Base-by-base conservation (phyloP, 78 protist species). In the Dictyostelium intermedium region DNA sequence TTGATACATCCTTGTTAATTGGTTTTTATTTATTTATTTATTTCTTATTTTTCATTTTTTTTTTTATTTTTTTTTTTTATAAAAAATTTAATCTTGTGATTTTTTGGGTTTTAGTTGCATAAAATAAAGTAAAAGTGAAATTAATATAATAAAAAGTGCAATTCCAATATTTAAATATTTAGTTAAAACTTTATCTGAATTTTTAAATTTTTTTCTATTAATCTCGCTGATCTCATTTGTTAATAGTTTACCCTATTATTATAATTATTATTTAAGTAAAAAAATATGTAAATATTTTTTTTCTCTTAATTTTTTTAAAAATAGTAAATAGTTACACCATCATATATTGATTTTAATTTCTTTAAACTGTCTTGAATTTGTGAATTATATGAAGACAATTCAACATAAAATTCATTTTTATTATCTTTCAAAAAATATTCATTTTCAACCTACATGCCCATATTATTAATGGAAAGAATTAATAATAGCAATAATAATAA, bases 351-450 rank as follows among this genome's bases (percentile, higher is more conserved):
- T 70, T 70, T 32, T 32, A 70, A 70, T 16, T 30, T 70, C 20
- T 70, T 70, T 70, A 70, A 32, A 32, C 43, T 5, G 5, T 30
- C 37, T 32, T 27, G 16, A 25, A 70, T 32, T 70, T 70, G 39
- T 13, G 30, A 27, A 70, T 70, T 70, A 16, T 32, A 70, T 11
- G 39, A 18, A 70, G 3, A 30, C 11, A 70, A 14, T 13, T 70
- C 77, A 10, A 32, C 13, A 70, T 32, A 70, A 70, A 70, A 70
- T 70, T 70, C 77, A 70, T 70, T 70, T 32, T 70, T 32, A 10
- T 70, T 70, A 70, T 70, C 77, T 30, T 70, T 70, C 32, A 70
- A 30, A 70, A 70, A 70, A 8, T 70, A 32, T 70, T 70, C 77
- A 32, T 5, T 32, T 32, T 70, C 77, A 10, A 70, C 35, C 77